Evolutionary conservation across 768 basidiomycete species (phyloP), one percentile per base, ranked within the genome.

Genomic region (Calocybe indica): DNA sequence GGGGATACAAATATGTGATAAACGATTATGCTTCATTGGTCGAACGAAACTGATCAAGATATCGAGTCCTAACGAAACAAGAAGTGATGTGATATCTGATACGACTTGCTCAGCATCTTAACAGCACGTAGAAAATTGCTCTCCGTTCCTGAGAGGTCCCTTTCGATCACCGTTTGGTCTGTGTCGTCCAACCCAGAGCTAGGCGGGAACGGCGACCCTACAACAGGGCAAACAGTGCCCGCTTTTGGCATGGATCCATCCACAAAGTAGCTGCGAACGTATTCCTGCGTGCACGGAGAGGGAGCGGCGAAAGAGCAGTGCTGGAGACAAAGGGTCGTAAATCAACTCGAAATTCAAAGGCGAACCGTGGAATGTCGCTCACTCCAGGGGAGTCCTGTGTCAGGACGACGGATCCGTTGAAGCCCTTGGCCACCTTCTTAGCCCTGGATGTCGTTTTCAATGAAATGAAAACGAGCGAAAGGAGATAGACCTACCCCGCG

Each of bases 371-470:
- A 22, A 22, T 22, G 22, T 22, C 22, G 22, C 65, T 22, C 55
- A 74, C 71, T 6, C 73, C 71, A 9, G 65, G 53, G 6, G 69
- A 70, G 22, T 72, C 67, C 48, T 73, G 71, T 6, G 68, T 71
- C 13, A 74, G 55, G 9, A 75, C 68, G 11, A 69, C 65, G 2
- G 71, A 68, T n/a, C 55, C 57, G 2, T 58, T 50, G 55, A 73
- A 74, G 6, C 63, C 62, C 40, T 56, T 50, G 0, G 68, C 22
- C 2, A 22, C 22, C 36, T 69, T 68, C 52, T 66, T 65, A 2
- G 72, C 72, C 9, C 73, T 75, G 50, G 29, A 10, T 13, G 7
- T 14, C 13, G 36, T 10, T 29, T 29, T 8, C 22, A 29, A 30
- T 14, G 11, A 22, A 28, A 13, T 9, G 36, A 1, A 30, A 9